phyloP scores from a whole-genome alignment of 1,284 basidiomycete genomes.

The Trametes versicolor region DNA sequence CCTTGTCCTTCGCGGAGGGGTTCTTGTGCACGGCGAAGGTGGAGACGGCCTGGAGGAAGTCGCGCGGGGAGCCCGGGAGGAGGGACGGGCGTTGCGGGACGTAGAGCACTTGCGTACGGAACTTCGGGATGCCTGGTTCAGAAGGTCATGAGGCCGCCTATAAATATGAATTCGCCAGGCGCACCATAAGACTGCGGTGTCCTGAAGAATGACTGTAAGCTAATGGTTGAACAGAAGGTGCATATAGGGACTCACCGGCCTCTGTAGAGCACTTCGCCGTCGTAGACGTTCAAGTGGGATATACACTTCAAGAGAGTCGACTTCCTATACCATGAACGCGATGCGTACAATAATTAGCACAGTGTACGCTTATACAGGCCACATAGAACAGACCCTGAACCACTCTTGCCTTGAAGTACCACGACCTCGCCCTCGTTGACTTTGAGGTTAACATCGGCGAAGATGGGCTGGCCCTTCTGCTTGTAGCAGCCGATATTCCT shows the following conservation, averaged over 20 bases:
- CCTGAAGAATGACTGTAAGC: conserved; percentile 45
- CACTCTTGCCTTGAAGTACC: conserved; percentile 79
- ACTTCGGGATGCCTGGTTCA: conserved; percentile 72
- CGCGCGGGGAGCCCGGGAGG: conserved; percentile 81
- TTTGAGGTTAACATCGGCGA: conserved; percentile 65
- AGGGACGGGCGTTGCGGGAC: conserved; percentile 88
- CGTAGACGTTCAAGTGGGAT: conserved; percentile 79
- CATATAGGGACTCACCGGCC: conserved; percentile 63
- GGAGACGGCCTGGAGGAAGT: conserved; percentile 70
- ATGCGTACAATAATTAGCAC: neutral
- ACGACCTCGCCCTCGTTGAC: conserved; percentile 79
- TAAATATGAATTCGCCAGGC: neutral
- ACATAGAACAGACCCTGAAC: conserved; percentile 58
- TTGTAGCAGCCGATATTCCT: conserved; percentile 53
- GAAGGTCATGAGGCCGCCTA: neutral
- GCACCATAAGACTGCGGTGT: conserved; percentile 63
- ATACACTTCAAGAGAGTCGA: conserved; percentile 86
- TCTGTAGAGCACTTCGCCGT: conserved; percentile 69
- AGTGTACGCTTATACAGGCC: neutral
- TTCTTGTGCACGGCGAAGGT: conserved; percentile 62
- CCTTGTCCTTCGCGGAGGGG: conserved; percentile 34
- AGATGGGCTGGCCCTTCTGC: conserved; percentile 57
- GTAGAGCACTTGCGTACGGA: conserved; percentile 82
- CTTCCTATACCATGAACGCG: conserved; percentile 56
- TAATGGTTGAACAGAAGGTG: neutral